Percentiles rank a stretch among this genome's conserved stretches.
These are phyloP conservation scores for Chrysoporthe cubensis DNA, from an alignment of 2,329 filamentous ascomycete species.

Conservation along the genomic window DNA sequence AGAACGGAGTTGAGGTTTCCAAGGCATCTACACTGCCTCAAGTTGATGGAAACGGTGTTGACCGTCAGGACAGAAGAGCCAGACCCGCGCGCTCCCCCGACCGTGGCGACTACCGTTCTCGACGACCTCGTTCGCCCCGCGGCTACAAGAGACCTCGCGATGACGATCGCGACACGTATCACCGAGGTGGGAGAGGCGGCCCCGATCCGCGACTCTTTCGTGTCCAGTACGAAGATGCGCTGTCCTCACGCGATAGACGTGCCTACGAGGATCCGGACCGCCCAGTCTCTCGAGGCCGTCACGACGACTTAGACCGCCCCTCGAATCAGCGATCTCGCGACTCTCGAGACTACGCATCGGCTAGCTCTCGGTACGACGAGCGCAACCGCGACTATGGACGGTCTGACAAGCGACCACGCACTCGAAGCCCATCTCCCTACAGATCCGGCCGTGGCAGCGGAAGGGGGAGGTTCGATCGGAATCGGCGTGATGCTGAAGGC, in stretches of 20 bases:
- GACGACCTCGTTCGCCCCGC: slow-evolving; percentile 62
- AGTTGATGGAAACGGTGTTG: slow-evolving; percentile 81
- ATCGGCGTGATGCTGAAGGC: slow-evolving; percentile 32
- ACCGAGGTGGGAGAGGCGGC: slow-evolving; percentile 43
- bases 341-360: slow-evolving; percentile 28
- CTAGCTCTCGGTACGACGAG: slow-evolving; percentile 52
- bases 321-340: slow-evolving; percentile 29
- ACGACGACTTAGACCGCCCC: slow-evolving; percentile 62
- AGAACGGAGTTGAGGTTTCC: slow-evolving; percentile 64
- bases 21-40: slow-evolving; percentile 89
- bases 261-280: slow-evolving; percentile 54
- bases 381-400: slow-evolving; percentile 46
- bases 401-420: slow-evolving; percentile 37
- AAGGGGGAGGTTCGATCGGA: slow-evolving; percentile 36
- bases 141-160: slow-evolving; percentile 70
- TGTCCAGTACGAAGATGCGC: slow-evolving; percentile 63
- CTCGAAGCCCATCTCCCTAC: slow-evolving; percentile 36
- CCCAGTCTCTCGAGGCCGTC: slow-evolving; percentile 38
- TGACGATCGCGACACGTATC: slow-evolving; percentile 62
- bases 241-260: slow-evolving; percentile 50
- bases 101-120: slow-evolving; percentile 48
- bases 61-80: slow-evolving; percentile 83
- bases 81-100: slow-evolving; percentile 63
- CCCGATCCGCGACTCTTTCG: slow-evolving; percentile 64
- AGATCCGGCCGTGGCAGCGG: slow-evolving; percentile 32